phyloP scores from a whole-genome alignment of 2,329 filamentous ascomycete genomes.

The Neofusicoccum sp. region DNA sequence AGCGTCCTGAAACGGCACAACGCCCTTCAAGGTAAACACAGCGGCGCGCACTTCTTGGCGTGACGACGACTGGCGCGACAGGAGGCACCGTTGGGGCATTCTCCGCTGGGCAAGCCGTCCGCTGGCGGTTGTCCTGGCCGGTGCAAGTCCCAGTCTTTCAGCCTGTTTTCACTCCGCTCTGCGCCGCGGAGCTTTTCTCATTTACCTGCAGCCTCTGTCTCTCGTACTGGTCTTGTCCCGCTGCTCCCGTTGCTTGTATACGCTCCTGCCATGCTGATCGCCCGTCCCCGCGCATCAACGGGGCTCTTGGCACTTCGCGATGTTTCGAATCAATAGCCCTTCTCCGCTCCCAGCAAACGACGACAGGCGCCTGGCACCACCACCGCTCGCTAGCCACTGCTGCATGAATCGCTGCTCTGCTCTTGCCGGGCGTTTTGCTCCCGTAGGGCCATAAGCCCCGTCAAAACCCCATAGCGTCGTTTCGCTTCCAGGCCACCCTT shows the following conservation, averaged over 20 bases:
- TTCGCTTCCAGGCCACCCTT: slow-evolving; percentile 5
- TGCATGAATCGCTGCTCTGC: not conserved
- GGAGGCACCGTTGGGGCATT: too few relatives aligned
- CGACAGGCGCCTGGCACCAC: not conserved
- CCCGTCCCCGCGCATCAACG: slow-evolving; percentile 5
- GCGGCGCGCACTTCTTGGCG: not conserved
- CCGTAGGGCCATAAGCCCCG: not conserved
- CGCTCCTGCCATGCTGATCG: not conserved
- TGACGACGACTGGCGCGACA: not conserved
- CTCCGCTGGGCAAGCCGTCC: not conserved
- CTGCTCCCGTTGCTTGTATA: slow-evolving; percentile 2
- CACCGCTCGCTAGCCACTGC: not conserved
- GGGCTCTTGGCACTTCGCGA: slow-evolving; percentile 5
- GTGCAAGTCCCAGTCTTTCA: not conserved
- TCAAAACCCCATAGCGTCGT: slow-evolving; percentile 5
- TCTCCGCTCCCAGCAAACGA: not conserved
- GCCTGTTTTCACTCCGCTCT: not conserved
- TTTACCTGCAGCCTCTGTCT: not conserved
- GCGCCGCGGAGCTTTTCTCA: not conserved
- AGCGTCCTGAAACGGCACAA: slow-evolving; percentile 5
- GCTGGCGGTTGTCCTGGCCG: not conserved
- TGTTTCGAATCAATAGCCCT: slow-evolving; percentile 10
- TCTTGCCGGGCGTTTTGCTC: not conserved
- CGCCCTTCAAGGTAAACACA: not conserved
- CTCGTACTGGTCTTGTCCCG: not conserved